A percentile compares a stretch with the other conserved stretches of the same genome.
These are phyloP conservation scores for Sporobolomyces roseus DNA, from an alignment of 768 basidiomycete genomes.

Conservation along the genomic window DNA sequence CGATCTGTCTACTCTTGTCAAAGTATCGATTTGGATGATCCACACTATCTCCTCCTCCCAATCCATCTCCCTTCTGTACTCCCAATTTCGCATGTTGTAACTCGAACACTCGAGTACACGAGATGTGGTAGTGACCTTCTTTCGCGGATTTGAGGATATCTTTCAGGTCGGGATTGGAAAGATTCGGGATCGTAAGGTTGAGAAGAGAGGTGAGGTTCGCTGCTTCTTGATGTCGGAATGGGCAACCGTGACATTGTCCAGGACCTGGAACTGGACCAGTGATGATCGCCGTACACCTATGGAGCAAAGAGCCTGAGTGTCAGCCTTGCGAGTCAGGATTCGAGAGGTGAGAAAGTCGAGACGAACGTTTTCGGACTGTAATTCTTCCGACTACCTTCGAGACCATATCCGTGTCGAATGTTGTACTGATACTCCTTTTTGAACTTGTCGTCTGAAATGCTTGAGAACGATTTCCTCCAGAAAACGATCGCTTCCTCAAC, in stretches of 20 bases:
- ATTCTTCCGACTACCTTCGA: constrained; percentile 90
- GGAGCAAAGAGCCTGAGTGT: background rate
- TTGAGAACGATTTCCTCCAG: constrained; percentile 80
- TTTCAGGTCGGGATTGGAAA: constrained; percentile 65
- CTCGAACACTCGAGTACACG: constrained; percentile 95
- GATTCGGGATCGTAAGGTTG: constrained; percentile 62
- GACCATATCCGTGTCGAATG: constrained; percentile 87
- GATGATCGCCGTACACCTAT: constrained; percentile 85
- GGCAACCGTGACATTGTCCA: constrained; percentile 76
- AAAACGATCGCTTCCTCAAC: constrained; percentile 90
- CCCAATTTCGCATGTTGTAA: constrained; percentile 67
- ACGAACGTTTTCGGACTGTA: constrained; percentile 84
- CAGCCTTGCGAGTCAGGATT: background rate
- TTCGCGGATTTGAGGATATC: constrained; percentile 80
- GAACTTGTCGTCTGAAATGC: constrained; percentile 85
- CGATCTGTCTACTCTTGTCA: constrained; percentile 51
- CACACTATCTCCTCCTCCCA: constrained; percentile 79
- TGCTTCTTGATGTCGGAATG: constrained; percentile 80
- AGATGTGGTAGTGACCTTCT: constrained; percentile 80
- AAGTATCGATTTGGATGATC: constrained; percentile 83
- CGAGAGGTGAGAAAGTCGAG: background rate
- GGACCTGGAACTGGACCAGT: constrained; percentile 64
- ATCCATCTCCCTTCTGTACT: constrained; percentile 82
- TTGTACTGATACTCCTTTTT: constrained; percentile 98
- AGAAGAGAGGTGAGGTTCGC: constrained; percentile 78